Evolutionary conservation across 1,139 yeast genomes (phyloP).

Genomic region (Blastobotrys proliferans): DNA sequence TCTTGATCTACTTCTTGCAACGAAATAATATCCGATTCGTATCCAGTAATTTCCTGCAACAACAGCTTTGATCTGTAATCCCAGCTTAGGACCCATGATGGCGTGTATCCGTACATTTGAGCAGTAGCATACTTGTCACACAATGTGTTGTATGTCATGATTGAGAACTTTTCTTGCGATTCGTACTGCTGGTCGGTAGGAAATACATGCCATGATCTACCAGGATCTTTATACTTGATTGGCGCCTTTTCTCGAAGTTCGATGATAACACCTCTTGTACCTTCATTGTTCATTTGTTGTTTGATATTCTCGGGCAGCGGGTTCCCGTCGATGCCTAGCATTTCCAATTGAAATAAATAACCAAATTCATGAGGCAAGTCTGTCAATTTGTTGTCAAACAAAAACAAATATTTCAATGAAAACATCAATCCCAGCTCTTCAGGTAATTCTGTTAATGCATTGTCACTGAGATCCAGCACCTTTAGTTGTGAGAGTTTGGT

Average conservation of each 20-base stretch:
- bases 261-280: slow-evolving; percentile 77
- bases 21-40: slow-evolving; percentile 74
- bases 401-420: slow-evolving; percentile 73
- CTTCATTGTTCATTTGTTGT: slow-evolving; percentile 69
- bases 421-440: slow-evolving; percentile 77
- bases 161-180: slow-evolving; percentile 48
- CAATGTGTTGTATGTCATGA: slow-evolving; percentile 83
- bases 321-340: slow-evolving; percentile 92
- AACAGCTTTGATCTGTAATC: slow-evolving; percentile 78
- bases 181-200: too few relatives aligned
- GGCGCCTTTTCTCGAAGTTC: slow-evolving; percentile 83
- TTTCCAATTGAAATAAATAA: slow-evolving; percentile 74
- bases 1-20: slow-evolving; percentile 93
- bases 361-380: slow-evolving; percentile 84
- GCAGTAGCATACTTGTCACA: slow-evolving; percentile 96
- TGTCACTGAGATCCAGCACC: slow-evolving; percentile 81
- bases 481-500: slow-evolving; percentile 68
- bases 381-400: slow-evolving; percentile 80
- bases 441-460: slow-evolving; percentile 67
- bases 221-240: slow-evolving; percentile 56
- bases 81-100: slow-evolving; percentile 97
- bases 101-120: slow-evolving; percentile 88
- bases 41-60: slow-evolving; percentile 63
- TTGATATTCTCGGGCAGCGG: slow-evolving; percentile 67
- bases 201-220: slow-evolving; percentile 77